Evolutionary conservation across 192 early-diverging fungal genomes (phyloP), one percentile per base, ranked within the genome.

Genomic region (Umbelopsis sp.): DNA sequence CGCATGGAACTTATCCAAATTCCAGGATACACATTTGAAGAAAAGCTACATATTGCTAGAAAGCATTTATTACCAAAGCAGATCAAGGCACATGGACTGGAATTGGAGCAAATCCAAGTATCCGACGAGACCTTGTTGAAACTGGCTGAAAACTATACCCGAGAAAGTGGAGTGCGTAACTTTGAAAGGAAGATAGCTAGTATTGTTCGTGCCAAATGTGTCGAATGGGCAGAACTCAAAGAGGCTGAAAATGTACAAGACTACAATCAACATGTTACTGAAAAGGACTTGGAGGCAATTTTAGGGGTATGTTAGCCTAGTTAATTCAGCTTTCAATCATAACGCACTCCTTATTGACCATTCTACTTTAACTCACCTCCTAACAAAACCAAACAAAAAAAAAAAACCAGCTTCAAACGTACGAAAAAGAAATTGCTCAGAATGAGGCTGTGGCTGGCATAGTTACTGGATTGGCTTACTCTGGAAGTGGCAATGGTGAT

Each of bases 401-500:
- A n/a, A n/a, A n/a, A n/a, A 26, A 24, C 24, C 70, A 80, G 84
- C 74, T 87, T 45, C 82, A 82, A 70, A 82, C 77, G 47, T 94
- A 81, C 76, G 87, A 90, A 50, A 86, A 90, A 50, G 91, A 93
- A 71, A 86, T 92, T 4, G 82, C 87, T 34, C 90, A 92, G 71
- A 85, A 89, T 10, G 79, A 83, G 3, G 44, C 84, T 9, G 75
- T 80, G 2, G 89, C 92, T 29, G 94, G 94, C 0, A 88, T 96
- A n/a, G 91, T 93, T 0, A 93, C 90, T 31, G 94, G 94, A 2
- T 80, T 96, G 69, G 92, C 94, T 6, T 96, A 91, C 81, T 92
- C 91, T 20, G 81, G 88, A 8, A 81, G 76, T 67, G 93, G 94
- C 2, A 75, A 80, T 32, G 93, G 93, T 7, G 89, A 89, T 8